Base-by-base conservation (phyloP, 225 moss, liverwort and hornwort species). In the Takakia lepidozioides region DNA sequence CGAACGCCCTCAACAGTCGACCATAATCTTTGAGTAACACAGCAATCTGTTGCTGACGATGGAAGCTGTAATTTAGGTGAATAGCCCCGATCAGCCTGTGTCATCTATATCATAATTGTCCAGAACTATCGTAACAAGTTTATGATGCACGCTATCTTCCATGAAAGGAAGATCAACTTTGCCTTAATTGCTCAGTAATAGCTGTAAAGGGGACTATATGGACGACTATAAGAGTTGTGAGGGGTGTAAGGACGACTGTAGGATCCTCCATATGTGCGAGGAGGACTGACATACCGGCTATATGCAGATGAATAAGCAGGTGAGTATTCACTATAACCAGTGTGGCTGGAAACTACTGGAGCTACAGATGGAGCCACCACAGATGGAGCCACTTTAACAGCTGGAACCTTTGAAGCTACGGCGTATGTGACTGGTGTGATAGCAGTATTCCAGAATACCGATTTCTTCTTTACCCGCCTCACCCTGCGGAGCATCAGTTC, bases 141-240 rank as follows among this genome's bases (percentile, higher is more conserved):
- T n/a, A n/a, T n/a, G n/a, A n/a, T n/a, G n/a, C n/a, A n/a, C n/a
- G n/a, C n/a, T n/a, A n/a, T n/a, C n/a, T n/a, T n/a, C n/a, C n/a
- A n/a, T n/a, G n/a, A n/a, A n/a, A n/a, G n/a, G n/a, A n/a, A n/a
- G n/a, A n/a, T n/a, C n/a, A n/a, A n/a, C n/a, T n/a, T n/a, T n/a
- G n/a, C n/a, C n/a, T n/a, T n/a, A n/a, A n/a, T n/a, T n/a, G n/a
- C n/a, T n/a, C 56, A 46, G 10, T 73, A 73, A 54, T 79, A 69
- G 20, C 73, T 73, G 21, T 70, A 79, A 0, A 73, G 79, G 0
- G 73, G 70, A 25, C 38, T 66, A 43, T 79, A 79, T 0, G 50
- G 35, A 7, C 74, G 70, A 1, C 61, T 60, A 17, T 55, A 65
- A 3, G 64, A 61, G 0, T 64, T 8, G 27, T 43, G 19, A n/a